These are phyloP conservation scores for Kregervanrija delftensis DNA, from an alignment of 805 yeast genomes.

Conservation along the genomic window DNA sequence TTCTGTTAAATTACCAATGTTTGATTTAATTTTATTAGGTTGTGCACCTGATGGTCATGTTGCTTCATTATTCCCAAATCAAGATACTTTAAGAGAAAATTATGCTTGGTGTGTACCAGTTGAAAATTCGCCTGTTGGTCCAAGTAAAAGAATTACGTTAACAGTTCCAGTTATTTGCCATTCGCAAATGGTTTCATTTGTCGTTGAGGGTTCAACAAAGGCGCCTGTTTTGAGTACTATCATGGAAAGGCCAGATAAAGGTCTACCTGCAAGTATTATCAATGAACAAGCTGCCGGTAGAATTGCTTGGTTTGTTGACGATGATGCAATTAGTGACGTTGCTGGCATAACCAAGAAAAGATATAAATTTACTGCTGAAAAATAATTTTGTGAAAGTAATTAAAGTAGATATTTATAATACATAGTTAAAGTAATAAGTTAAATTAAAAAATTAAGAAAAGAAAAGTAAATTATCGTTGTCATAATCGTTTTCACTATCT, in stretches of 20 bases:
- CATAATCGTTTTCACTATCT: no score
- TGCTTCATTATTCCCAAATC: slow-evolving; percentile 93
- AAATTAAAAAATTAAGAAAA: no score
- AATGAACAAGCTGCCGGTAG: slow-evolving; percentile 96
- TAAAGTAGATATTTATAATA: neutral
- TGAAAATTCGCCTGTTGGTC: slow-evolving; percentile 85
- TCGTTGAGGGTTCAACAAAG: slow-evolving; percentile 93
- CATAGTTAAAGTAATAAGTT: no score
- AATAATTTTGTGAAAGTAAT: neutral
- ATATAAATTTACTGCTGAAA: slow-evolving; percentile 42
- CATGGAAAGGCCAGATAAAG: slow-evolving; percentile 96
- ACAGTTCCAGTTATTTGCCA: slow-evolving; percentile 94
- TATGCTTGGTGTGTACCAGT: slow-evolving; percentile 96
- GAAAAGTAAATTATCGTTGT: no score
- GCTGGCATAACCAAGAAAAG: slow-evolving; percentile 60
- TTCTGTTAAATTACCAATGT: slow-evolving; percentile 91
- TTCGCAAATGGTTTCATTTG: slow-evolving; percentile 86
- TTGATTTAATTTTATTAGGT: slow-evolving; percentile 84
- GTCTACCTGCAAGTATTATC: slow-evolving; percentile 87
- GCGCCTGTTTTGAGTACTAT: slow-evolving; percentile 87
- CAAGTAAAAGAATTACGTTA: slow-evolving; percentile 76
- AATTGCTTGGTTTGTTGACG: slow-evolving; percentile 96
- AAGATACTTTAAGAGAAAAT: slow-evolving; percentile 79
- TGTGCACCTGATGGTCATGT: slow-evolving; percentile 99
- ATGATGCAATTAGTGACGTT: slow-evolving; percentile 81